These are phyloP conservation scores for Isoetes engelmannii DNA, from an alignment of 83 land plant genomes.

Conservation along the genomic window DNA sequence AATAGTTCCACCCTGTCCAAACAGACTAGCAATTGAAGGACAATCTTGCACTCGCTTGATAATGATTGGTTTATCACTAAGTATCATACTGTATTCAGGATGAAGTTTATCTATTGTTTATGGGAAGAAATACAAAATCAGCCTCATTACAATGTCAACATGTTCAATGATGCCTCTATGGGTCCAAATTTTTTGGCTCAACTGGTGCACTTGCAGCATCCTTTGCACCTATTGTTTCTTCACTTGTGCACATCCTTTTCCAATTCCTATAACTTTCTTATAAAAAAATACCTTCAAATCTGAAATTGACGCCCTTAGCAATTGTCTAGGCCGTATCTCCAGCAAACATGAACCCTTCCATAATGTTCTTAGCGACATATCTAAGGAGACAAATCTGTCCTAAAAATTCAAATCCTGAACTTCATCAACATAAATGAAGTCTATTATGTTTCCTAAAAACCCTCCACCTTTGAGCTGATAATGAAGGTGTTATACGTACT, in stretches of 20 bases:
- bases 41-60: constrained; percentile 37
- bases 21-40: constrained; percentile 40
- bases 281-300: constrained; percentile 61
- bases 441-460: constrained; percentile 30
- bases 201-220: constrained; percentile 35
- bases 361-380: constrained; percentile 39
- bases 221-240: neutral
- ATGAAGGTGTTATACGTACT: constrained; percentile 46
- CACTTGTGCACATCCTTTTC: too few species aligned
- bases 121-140: constrained; percentile 51
- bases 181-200: constrained; percentile 57
- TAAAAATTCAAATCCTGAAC: constrained; percentile 65
- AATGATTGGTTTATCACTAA: constrained; percentile 51
- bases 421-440: constrained; percentile 71
- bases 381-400: constrained; percentile 52
- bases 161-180: constrained; percentile 46
- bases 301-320: constrained; percentile 52
- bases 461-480: constrained; percentile 23
- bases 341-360: constrained; percentile 58
- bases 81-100: constrained; percentile 50
- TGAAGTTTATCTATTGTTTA: constrained; percentile 38
- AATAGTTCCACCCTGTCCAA: constrained; percentile 21
- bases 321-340: constrained; percentile 70
- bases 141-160: constrained; percentile 48
- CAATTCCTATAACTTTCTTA: constrained; percentile 27